Percentiles rank a stretch among this genome's conserved stretches.
Evolutionary conservation across 139 green algal species (phyloP).

Genomic region (Closterium sp.): DNA sequence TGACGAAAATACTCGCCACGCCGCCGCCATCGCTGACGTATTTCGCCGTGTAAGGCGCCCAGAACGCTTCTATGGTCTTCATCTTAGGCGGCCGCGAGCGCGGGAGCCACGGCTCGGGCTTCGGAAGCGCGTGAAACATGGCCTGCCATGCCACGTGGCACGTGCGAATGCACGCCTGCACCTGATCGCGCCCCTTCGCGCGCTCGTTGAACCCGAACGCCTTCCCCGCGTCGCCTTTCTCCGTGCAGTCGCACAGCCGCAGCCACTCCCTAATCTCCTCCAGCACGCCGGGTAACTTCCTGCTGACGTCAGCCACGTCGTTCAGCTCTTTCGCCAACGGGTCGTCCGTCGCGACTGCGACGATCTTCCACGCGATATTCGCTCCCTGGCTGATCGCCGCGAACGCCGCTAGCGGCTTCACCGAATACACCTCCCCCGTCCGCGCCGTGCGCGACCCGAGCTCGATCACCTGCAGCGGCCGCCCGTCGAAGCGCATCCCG

Average conservation of each 20-base stretch:
- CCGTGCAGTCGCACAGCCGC: conserved; percentile 18
- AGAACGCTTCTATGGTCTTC: neutral
- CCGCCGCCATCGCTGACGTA: neutral
- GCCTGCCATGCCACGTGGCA: neutral
- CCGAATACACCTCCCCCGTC: conserved; percentile 23
- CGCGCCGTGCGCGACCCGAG: conserved; percentile 4
- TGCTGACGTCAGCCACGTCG: conserved; percentile 21
- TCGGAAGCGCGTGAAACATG: neutral
- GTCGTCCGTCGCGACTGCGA: conserved; percentile 2
- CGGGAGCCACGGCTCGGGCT: neutral
- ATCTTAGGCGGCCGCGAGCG: neutral
- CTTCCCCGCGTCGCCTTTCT: conserved; percentile 2
- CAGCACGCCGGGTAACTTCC: neutral
- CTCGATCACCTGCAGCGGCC: conserved; percentile 29
- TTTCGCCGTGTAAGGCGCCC: neutral
- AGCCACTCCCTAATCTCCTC: conserved; percentile 30
- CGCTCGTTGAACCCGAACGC: conserved; percentile 1
- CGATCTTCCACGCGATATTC: conserved; percentile 30
- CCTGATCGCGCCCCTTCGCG: neutral
- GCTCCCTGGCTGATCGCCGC: conserved; percentile 2
- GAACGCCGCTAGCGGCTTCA: conserved; percentile 29
- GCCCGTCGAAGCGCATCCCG: conserved; percentile 14
- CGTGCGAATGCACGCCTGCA: neutral
- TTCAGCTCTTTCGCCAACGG: neutral
- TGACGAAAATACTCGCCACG: neutral